Evolutionary conservation across 768 basidiomycete genomes (phyloP), one percentile per base, ranked within the genome.

Genomic region (Leucosporidium scottii): DNA sequence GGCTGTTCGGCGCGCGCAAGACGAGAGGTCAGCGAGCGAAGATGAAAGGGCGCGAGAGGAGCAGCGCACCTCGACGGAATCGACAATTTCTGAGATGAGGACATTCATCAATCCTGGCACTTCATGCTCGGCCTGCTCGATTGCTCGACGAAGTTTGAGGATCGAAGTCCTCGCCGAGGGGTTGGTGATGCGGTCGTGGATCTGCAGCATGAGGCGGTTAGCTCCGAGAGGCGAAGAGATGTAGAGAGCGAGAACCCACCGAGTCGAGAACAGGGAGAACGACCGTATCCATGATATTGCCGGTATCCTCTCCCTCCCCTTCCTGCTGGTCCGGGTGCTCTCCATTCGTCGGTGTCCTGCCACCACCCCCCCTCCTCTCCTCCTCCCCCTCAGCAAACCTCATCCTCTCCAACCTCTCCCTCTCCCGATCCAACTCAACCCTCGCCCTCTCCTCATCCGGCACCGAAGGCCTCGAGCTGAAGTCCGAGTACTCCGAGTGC

Each of bases 31-130:
- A 49, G 59, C 27, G 47, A 9, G 27, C n/a, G n/a, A n/a, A 15
- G 25, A 27, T 28, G 17, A 20, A 21, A 23, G 23, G 8, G 59
- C 12, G 25, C 2, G 15, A 4, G 47, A 48, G 10, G 25, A 20
- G 5, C 25, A 25, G 21, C 25, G 13, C n/a, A 28, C 59, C 58
- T 71, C 70, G 66, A 67, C 66, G 0, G 61, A 62, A 30, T 71
- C 70, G 51, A 71, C 70, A 9, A 71, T 64, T 44, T 71, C 70
- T 44, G 61, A 61, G 25, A 72, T 60, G 59, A 97, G 82, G 68
- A 94, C 94, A 79, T 89, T 81, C 28, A 92, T 90, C 36, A 99
- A 87, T 7, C 96, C 96, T 12, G 96, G 96, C 73, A 98, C 96
- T 64, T 91, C 87, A 67, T 89, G 83, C 80, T 99, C 96, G 18